Evolutionary conservation across 2,329 filamentous ascomycete species (phyloP).

Genomic region (Aplosporella prunicola): DNA sequence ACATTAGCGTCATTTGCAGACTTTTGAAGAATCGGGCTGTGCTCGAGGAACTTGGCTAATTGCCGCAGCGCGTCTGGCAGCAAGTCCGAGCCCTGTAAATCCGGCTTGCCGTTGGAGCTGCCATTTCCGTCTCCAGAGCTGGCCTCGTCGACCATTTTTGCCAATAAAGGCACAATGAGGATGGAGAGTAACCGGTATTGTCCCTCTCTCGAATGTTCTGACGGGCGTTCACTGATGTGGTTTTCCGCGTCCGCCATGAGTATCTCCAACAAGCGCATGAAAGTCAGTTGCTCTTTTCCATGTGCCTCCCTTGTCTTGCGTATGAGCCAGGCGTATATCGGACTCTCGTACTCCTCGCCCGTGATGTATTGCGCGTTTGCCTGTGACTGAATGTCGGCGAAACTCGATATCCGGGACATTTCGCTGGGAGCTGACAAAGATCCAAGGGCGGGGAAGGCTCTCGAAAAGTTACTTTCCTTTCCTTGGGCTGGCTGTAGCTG

Average conservation of each 20-base stretch:
- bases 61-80: slow-evolving; percentile 46
- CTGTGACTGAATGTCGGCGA: slow-evolving; percentile 20
- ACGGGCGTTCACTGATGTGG: slow-evolving; percentile 24
- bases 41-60: slow-evolving; percentile 67
- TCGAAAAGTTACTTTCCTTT: slow-evolving; percentile 30
- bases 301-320: slow-evolving; percentile 34
- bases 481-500: slow-evolving; percentile 29
- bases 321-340: slow-evolving; percentile 40
- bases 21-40: slow-evolving; percentile 70
- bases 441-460: slow-evolving; percentile 35
- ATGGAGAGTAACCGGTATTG: slow-evolving; percentile 34
- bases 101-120: not conserved
- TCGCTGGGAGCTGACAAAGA: slow-evolving; percentile 15
- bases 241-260: slow-evolving; percentile 24
- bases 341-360: slow-evolving; percentile 36
- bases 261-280: slow-evolving; percentile 29
- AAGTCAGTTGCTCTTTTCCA: slow-evolving; percentile 32
- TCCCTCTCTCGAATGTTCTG: slow-evolving; percentile 27
- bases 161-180: slow-evolving; percentile 38
- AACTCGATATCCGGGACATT: slow-evolving; percentile 20
- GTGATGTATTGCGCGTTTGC: slow-evolving; percentile 22
- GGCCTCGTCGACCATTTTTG: slow-evolving; percentile 36
- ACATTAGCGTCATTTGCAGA: slow-evolving; percentile 64
- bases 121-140: slow-evolving; percentile 18
- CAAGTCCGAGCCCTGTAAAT: slow-evolving; percentile 28